Conservation (phyloP, 2,329 filamentous ascomycete species). For the Paraphoma sp. region DNA sequence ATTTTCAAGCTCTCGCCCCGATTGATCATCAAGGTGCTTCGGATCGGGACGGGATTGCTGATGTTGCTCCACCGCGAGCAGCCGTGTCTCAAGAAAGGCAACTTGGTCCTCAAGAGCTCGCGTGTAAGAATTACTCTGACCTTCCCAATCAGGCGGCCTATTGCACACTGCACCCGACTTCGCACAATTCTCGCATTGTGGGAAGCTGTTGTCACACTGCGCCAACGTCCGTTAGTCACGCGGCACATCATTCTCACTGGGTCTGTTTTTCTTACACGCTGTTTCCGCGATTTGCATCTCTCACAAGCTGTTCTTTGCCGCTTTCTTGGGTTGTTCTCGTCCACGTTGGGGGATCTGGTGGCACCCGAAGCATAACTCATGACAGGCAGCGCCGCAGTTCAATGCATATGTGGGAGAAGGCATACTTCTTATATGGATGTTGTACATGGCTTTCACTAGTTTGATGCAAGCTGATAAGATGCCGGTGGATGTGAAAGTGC, state of each 20-base stretch:
- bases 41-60: not conserved
- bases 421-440: too few relatives aligned
- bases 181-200: constrained; percentile 16
- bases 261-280: constrained; percentile 3
- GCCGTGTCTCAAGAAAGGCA: constrained; percentile 12
- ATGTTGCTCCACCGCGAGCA: constrained; percentile 5
- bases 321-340: constrained; percentile 10
- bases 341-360: not conserved
- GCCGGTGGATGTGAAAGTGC: too few relatives aligned
- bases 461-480: too few relatives aligned
- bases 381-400: not conserved
- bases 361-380: not conserved
- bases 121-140: constrained; percentile 10
- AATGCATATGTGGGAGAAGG: too few relatives aligned
- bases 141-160: constrained; percentile 12
- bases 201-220: constrained; percentile 16
- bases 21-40: not conserved
- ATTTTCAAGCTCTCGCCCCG: not conserved
- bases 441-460: too few relatives aligned
- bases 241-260: too few relatives aligned
- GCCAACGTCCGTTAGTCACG: not conserved
- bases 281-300: constrained; percentile 8
- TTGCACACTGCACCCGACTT: constrained; percentile 9
- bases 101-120: constrained; percentile 17
- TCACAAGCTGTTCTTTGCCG: constrained; percentile 13